Evolutionary conservation across 2,329 filamentous ascomycete species (phyloP), one percentile per base, ranked within the genome.

Genomic region (Arthrobotrys megalospora): DNA sequence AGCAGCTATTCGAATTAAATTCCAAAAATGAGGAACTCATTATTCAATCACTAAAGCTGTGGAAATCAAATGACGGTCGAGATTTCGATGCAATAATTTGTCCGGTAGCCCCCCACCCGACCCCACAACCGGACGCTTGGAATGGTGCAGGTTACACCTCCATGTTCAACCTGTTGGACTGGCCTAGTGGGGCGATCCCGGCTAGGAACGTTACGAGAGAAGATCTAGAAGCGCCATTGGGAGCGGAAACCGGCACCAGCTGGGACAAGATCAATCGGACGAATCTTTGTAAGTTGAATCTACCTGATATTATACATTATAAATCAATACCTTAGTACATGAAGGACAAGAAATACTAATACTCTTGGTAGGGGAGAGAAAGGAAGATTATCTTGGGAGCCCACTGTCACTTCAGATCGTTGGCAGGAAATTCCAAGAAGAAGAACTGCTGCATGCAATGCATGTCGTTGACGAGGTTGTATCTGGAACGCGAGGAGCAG

Each of bases 71-170:
- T 65, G 83, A 84, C 12, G 84, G 85, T 41, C 82, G 82, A 53
- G 83, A 82, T 3, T 84, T 91, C 6, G 90, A 91, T 84, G 89
- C 89, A 0, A 87, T 92, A 64, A 87, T 92, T 69, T 89, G 87
- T 79, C 90, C 90, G 0, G 85, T 91, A 0, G 90, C 90, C 12
- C 89, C 90, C 1, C 90, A 92, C 82, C 89, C 90, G 0, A 87
- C 90, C 0, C 88, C 90, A 0, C 86, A 87, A 8, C 87, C 90
- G 68, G 90, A 92, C 83, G 85, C 86, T 1, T 91, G 89, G 83
- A 90, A 90, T 82, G 87, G 87, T 0, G 87, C 89, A 0, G 88
- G 89, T 71, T 91, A 91, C 81, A 91, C 89, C 0, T 88, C 86
- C 21, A 86, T 85, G 0, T 91, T 90, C 81, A 89, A 91, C 7